Evolutionary conservation across 352 stramenopile species (phyloP).

Genomic region (Globisporangium megalacanthum): DNA sequence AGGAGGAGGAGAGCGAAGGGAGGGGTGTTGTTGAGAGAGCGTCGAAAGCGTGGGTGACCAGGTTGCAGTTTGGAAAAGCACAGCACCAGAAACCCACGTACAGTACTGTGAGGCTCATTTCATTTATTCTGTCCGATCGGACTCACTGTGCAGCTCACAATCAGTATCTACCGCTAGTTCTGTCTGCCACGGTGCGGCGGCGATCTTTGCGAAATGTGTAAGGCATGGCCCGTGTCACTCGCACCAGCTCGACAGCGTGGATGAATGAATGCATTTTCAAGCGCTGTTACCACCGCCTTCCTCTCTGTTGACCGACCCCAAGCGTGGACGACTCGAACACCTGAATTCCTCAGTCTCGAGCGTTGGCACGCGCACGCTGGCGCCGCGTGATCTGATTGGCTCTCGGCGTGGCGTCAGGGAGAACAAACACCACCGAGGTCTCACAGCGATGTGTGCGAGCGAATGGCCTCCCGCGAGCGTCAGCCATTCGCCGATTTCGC

Average conservation of each 20-base stretch:
- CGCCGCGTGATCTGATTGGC: constrained; percentile 3
- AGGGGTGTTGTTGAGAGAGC: too few species aligned
- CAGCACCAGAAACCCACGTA: not conserved
- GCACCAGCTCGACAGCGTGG: too few species aligned
- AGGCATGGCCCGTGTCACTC: too few species aligned
- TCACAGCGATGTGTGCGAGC: not conserved
- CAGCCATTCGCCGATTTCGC: not conserved
- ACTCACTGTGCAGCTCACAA: not conserved
- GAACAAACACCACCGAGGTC: not conserved
- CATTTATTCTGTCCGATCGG: not conserved
- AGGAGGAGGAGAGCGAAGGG: not conserved
- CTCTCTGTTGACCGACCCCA: too few species aligned
- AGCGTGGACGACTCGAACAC: not conserved
- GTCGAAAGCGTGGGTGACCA: not conserved
- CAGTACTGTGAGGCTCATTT: not conserved
- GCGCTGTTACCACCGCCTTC: too few species aligned
- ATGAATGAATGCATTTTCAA: too few species aligned
- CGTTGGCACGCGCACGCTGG: not conserved
- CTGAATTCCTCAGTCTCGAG: not conserved
- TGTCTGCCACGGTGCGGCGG: not conserved
- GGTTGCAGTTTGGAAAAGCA: not conserved
- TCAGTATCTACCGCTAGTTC: not conserved
- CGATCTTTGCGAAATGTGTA: too few species aligned
- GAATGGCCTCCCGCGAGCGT: not conserved
- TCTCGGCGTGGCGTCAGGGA: not conserved